Evolutionary conservation across 768 basidiomycete species (phyloP).

Genomic region (Mycena belliarum): DNA sequence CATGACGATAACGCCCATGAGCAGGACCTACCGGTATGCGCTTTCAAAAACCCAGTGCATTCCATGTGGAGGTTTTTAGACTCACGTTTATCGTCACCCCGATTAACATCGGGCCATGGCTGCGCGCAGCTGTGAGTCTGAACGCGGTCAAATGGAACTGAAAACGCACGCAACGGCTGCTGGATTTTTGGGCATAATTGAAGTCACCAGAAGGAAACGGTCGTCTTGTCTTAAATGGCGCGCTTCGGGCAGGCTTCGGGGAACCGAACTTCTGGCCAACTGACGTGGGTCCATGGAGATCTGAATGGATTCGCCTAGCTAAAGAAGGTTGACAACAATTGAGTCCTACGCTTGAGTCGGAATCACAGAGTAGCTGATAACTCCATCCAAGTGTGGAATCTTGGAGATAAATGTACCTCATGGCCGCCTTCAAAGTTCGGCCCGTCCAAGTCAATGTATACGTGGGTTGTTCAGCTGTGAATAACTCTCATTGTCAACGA

Average conservation of each 20-base stretch:
- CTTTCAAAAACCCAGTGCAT: not conserved
- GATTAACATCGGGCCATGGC: not conserved
- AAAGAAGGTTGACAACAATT: too few species aligned
- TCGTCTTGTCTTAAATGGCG: not conserved
- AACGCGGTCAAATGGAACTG: not conserved
- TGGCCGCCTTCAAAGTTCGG: too few species aligned
- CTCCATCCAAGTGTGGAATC: too few species aligned
- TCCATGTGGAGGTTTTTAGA: not conserved
- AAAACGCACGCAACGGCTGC: not conserved
- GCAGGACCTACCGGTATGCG: not conserved
- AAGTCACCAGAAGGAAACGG: not conserved
- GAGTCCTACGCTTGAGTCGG: too few species aligned
- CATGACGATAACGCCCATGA: not conserved
- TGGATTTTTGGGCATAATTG: not conserved
- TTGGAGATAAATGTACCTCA: too few species aligned
- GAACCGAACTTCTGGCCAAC: too few species aligned
- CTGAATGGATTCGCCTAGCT: too few species aligned
- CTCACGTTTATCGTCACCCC: not conserved
- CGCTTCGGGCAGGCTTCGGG: not conserved
- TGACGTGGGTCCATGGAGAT: too few species aligned
- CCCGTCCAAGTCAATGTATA: too few species aligned
- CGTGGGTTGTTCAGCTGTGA: too few species aligned
- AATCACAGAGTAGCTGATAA: too few species aligned
- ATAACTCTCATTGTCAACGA: too few species aligned
- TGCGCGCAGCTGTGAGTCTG: not conserved